These are phyloP conservation scores for Ascochyta fabae DNA, from an alignment of 2,329 filamentous ascomycete genomes.

Conservation along the genomic window DNA sequence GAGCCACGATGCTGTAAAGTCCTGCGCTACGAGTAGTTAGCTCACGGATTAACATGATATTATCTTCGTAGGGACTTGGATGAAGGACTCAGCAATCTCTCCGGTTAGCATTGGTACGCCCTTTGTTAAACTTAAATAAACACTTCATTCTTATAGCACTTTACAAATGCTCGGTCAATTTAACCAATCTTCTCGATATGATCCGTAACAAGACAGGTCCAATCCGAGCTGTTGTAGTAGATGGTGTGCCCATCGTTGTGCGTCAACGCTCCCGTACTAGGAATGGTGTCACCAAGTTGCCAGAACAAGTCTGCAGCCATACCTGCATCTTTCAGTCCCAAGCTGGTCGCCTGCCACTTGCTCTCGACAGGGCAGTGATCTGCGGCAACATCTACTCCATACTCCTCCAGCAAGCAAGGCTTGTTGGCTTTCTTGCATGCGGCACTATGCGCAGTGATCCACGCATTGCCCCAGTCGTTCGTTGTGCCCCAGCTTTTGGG, in stretches of 20 bases:
- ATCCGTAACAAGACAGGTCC: conserved; percentile 26
- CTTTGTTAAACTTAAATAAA: no score
- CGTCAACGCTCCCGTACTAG: conserved; percentile 58
- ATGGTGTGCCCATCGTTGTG: conserved; percentile 65
- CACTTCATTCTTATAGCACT: no score
- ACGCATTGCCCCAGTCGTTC: conserved; percentile 59
- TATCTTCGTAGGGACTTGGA: no score
- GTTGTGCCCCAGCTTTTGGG: conserved; percentile 63
- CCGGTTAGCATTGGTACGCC: no score
- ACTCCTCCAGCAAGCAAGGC: conserved; percentile 63
- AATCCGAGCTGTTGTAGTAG: conserved; percentile 53
- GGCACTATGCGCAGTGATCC: conserved; percentile 61
- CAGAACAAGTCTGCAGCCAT: conserved; percentile 54
- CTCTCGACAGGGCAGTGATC: conserved; percentile 54
- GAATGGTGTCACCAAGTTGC: conserved; percentile 60
- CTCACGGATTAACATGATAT: no score
- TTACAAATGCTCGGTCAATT: no score
- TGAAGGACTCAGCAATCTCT: no score
- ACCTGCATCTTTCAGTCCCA: conserved; percentile 58
- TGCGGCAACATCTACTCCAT: conserved; percentile 59
- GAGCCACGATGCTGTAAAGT: no score
- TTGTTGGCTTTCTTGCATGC: conserved; percentile 54
- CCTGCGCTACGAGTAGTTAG: no score
- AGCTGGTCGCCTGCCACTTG: conserved; percentile 59
- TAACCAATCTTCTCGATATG: conserved; percentile 26